Percentiles rank a stretch among this genome's conserved stretches.
Evolutionary conservation across 345 rosid species (phyloP).

Genomic region (Nasturtium officinale): DNA sequence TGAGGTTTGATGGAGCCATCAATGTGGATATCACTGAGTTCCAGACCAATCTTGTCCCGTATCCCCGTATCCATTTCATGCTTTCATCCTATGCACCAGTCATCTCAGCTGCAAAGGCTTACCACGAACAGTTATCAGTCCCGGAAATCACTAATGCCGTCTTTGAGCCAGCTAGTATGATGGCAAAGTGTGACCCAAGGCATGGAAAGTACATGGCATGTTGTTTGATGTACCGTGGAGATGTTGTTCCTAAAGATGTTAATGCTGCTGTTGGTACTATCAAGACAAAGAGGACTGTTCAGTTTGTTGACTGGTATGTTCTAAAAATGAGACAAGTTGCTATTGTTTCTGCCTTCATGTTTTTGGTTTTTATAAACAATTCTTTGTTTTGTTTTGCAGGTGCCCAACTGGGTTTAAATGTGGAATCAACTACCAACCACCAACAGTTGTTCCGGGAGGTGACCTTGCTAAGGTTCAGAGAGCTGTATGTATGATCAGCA

Average conservation of each 20-base stretch:
- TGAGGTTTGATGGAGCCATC: conserved; percentile 69
- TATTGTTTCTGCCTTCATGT: background rate
- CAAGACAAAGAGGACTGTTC: conserved; percentile 61
- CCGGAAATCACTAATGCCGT: conserved; percentile 73
- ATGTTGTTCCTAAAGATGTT: conserved; percentile 72
- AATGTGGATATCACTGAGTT: conserved; percentile 70
- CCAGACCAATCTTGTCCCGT: conserved; percentile 71
- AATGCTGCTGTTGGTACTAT: conserved; percentile 70
- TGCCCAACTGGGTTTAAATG: conserved; percentile 74
- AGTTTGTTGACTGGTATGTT: conserved; percentile 69
- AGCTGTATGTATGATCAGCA: conserved; percentile 78
- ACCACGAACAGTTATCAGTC: conserved; percentile 66
- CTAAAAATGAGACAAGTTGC: background rate
- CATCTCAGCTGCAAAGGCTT: conserved; percentile 70
- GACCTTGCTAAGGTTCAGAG: conserved; percentile 70
- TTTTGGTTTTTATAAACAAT: background rate
- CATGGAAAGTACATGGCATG: conserved; percentile 74
- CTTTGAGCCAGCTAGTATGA: conserved; percentile 73
- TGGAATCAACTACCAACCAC: conserved; percentile 71
- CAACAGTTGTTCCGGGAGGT: conserved; percentile 69
- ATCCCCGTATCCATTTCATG: conserved; percentile 75
- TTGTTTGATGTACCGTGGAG: conserved; percentile 76
- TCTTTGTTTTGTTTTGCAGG: conserved; percentile 42
- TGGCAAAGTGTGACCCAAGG: conserved; percentile 77
- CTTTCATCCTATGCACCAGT: conserved; percentile 70